Percentiles rank a stretch among this genome's conserved stretches.
Evolutionary conservation across 2,329 filamentous ascomycete species (phyloP).

Genomic region (Talaromyces sp.): DNA sequence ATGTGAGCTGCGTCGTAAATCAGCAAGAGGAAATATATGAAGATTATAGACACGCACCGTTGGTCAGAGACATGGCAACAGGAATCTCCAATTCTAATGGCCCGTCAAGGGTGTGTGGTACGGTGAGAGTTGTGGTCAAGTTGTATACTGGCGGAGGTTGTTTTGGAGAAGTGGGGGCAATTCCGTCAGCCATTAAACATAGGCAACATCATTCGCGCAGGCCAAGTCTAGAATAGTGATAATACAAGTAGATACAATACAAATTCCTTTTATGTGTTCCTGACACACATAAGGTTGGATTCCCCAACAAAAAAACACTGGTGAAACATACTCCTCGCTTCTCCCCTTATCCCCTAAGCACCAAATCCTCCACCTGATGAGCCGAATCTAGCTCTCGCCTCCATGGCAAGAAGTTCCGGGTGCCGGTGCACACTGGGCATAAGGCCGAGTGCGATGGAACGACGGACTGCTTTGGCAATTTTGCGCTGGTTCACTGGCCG

Average conservation of each 20-base stretch:
- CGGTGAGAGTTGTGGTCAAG: neutral
- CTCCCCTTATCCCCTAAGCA: conserved; percentile 11
- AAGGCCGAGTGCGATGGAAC: conserved; percentile 82
- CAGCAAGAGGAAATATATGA: neutral
- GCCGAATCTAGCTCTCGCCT: conserved; percentile 22
- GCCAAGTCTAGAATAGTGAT: neutral
- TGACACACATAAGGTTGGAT: neutral
- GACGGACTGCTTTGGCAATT: conserved; percentile 85
- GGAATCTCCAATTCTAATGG: neutral
- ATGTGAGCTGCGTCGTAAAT: conserved; percentile 55
- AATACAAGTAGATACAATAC: neutral
- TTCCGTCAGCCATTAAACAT: neutral
- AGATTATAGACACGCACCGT: conserved; percentile 27
- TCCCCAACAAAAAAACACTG: neutral
- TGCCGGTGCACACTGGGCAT: conserved; percentile 89
- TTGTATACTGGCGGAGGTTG: neutral
- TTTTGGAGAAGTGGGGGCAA: neutral
- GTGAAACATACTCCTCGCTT: neutral
- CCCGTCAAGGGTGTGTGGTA: neutral
- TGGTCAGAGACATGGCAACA: conserved; percentile 39
- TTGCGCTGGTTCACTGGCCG: conserved; percentile 86
- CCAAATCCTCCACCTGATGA: conserved; percentile 13
- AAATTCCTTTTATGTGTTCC: neutral
- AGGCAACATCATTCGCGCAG: neutral
- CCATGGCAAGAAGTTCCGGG: conserved; percentile 66